Conservation (phyloP, 371 early-diverging fungal genomes). For the Syncephalastrum sp. region DNA sequence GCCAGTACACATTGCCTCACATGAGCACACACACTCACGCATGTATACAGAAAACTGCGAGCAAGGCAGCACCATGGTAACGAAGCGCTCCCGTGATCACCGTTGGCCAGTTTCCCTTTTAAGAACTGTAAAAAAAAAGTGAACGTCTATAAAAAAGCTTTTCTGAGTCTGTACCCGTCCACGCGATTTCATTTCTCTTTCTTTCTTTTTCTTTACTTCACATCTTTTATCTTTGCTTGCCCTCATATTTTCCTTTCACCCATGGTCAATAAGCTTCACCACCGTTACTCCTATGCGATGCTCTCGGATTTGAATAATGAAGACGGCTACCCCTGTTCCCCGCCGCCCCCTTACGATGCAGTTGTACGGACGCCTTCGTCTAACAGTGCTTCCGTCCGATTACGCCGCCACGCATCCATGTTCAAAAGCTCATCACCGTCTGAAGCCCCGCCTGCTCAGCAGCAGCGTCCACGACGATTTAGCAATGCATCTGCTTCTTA, state of each 20-base stretch:
- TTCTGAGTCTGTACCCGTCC: not conserved
- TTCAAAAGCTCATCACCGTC: no score
- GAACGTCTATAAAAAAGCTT: conserved; percentile 4
- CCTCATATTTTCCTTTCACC: not conserved
- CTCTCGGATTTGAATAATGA: not conserved
- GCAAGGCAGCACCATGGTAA: conserved; percentile 3
- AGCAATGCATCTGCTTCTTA: conserved; percentile 1
- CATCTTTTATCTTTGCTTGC: not conserved
- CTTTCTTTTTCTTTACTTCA: not conserved
- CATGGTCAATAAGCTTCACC: not conserved
- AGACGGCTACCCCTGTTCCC: not conserved
- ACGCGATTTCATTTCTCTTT: not conserved
- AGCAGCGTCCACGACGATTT: no score
- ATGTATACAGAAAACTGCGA: conserved; percentile 12
- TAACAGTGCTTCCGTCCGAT: no score
- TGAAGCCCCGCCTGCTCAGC: no score
- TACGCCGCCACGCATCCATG: no score
- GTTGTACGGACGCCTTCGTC: not conserved
- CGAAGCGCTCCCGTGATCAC: conserved; percentile 9
- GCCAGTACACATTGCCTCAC: no score
- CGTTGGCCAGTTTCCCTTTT: not conserved
- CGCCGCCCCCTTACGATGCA: not conserved
- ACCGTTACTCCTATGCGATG: not conserved
- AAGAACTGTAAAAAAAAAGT: conserved; percentile 1
- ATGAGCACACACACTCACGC: no score